Evolutionary conservation across 139 green algal species (phyloP).

Genomic region (Yamagishiella unicocca): DNA sequence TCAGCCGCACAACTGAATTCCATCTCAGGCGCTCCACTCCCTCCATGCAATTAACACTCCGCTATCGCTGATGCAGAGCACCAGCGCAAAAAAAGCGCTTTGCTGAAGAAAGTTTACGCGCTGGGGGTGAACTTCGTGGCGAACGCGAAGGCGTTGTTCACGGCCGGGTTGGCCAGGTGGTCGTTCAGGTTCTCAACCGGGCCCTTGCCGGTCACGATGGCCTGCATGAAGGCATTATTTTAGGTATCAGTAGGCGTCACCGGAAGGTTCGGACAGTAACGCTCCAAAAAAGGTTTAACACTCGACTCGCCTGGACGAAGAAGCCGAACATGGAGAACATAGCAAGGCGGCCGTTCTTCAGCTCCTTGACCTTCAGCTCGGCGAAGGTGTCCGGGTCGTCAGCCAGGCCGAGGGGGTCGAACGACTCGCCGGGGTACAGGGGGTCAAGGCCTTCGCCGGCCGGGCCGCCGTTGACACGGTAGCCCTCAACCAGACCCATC

Average conservation of each 20-base stretch:
- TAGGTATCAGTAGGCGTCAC: too few species aligned
- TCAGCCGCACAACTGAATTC: not conserved
- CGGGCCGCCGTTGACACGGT: conserved; percentile 85
- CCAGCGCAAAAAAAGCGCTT: not conserved
- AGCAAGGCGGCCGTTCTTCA: conserved; percentile 92
- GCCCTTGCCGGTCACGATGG: conserved; percentile 86
- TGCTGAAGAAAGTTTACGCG: conserved; percentile 24
- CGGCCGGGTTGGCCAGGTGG: conserved; percentile 83
- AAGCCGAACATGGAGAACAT: conserved; percentile 89
- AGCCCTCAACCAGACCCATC: conserved; percentile 90
- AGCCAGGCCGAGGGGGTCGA: conserved; percentile 94
- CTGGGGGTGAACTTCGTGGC: conserved; percentile 76
- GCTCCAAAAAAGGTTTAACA: too few species aligned
- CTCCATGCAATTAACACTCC: too few species aligned
- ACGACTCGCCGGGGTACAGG: conserved; percentile 74
- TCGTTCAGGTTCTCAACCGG: conserved; percentile 74
- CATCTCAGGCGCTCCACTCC: too few species aligned
- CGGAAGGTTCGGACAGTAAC: too few species aligned
- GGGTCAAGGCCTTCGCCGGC: conserved; percentile 84
- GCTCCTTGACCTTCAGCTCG: conserved; percentile 85
- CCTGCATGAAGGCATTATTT: too few species aligned
- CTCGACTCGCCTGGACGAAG: conserved; percentile 69
- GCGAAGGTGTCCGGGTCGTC: conserved; percentile 95
- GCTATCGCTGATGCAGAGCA: too few species aligned
- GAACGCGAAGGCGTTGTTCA: conserved; percentile 79